Evolutionary conservation across 78 protist genomes (phyloP).

Genomic region (Pigoraptor vietnamica): DNA sequence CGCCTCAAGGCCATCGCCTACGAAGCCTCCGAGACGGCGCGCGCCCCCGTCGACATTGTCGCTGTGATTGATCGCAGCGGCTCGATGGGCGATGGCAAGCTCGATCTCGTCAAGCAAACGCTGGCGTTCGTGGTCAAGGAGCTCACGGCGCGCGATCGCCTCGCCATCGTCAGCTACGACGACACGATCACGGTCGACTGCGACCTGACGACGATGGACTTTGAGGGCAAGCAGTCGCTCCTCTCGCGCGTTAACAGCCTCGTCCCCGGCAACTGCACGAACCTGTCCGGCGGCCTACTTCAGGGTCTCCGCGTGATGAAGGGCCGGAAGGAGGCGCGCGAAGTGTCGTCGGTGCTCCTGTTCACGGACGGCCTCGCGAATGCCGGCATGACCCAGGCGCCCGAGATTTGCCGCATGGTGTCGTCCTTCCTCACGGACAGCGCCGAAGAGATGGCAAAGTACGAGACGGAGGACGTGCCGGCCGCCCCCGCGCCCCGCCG

Average conservation of each 20-base stretch:
- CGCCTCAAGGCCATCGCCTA: not conserved
- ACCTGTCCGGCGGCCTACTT: conserved; percentile 48
- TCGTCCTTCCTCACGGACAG: not conserved
- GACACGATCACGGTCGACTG: not conserved
- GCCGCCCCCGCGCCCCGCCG: too few relatives aligned
- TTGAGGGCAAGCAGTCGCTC: not conserved
- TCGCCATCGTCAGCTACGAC: conserved; percentile 37
- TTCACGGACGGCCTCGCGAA: conserved; percentile 65
- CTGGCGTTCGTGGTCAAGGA: conserved; percentile 22
- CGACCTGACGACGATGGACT: not conserved
- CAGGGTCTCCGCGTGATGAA: conserved; percentile 14
- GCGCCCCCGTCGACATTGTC: conserved; percentile 20
- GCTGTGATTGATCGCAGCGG: conserved; percentile 50
- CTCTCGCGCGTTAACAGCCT: not conserved
- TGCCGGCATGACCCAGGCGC: conserved; percentile 19
- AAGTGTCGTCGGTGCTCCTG: conserved; percentile 16
- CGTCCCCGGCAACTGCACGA: conserved; percentile 30
- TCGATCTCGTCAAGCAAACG: conserved; percentile 26
- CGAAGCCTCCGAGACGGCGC: not conserved
- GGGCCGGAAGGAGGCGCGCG: not conserved
- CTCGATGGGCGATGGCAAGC: conserved; percentile 47
- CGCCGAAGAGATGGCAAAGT: not conserved
- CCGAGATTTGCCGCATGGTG: not conserved
- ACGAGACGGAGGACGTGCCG: not conserved
- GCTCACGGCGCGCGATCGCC: conserved; percentile 2